A percentile compares a stretch with the other conserved stretches of the same genome.
Conservation (phyloP, 1,284 basidiomycete species). For the Fomitopsis pinicola region DNA sequence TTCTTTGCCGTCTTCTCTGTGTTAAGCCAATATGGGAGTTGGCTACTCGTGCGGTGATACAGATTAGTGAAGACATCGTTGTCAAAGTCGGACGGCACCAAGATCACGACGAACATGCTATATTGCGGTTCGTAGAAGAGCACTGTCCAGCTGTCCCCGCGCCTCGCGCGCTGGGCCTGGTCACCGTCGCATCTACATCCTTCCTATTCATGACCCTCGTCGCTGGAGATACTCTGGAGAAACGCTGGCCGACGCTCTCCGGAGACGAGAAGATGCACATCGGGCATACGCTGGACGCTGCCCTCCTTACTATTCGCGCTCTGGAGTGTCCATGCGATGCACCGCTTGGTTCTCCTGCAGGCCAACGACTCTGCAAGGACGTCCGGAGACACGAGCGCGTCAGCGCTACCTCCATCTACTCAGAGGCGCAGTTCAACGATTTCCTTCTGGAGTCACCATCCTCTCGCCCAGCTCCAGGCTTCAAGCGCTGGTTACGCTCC, state of each 20-base stretch:
- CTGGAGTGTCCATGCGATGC: background rate
- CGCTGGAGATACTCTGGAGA: slow-evolving; percentile 14
- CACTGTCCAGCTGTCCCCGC: slow-evolving; percentile 9
- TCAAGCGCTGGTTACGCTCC: slow-evolving; percentile 16
- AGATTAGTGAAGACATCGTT: background rate
- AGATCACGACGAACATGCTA: slow-evolving; percentile 5
- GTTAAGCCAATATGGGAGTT: background rate
- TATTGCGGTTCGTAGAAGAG: slow-evolving; percentile 4
- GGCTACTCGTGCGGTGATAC: slow-evolving; percentile 1
- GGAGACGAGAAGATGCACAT: slow-evolving; percentile 6
- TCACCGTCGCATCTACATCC: slow-evolving; percentile 9
- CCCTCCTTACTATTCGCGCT: background rate
- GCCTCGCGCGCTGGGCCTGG: slow-evolving; percentile 13
- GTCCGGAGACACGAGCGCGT: slow-evolving; percentile 5
- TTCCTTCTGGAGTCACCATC: slow-evolving; percentile 11
- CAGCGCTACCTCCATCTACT: slow-evolving; percentile 6
- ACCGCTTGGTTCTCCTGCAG: slow-evolving; percentile 7
- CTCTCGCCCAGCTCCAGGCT: slow-evolving; percentile 6
- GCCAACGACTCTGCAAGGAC: slow-evolving; percentile 16
- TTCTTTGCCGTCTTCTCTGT: background rate
- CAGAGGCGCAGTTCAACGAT: slow-evolving; percentile 20
- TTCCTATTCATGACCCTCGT: slow-evolving; percentile 21
- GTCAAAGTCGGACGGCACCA: slow-evolving; percentile 1
- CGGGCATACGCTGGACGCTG: background rate
- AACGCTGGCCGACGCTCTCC: slow-evolving; percentile 5